Evolutionary conservation across 345 rosid genomes (phyloP), one percentile per base, ranked within the genome.

Genomic region (Melastoma malabathricum): DNA sequence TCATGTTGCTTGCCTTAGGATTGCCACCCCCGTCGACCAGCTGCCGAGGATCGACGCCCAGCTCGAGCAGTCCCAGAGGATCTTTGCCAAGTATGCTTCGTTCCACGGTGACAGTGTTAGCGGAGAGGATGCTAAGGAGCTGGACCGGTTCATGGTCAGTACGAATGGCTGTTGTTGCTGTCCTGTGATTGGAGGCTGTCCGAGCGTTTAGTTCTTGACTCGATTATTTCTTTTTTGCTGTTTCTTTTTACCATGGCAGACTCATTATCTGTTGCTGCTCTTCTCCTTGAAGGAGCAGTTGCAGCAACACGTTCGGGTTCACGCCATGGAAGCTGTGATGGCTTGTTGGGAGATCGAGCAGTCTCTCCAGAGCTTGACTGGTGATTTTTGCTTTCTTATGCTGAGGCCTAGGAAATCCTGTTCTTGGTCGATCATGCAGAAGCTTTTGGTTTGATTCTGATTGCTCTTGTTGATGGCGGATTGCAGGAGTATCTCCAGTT

Each of bases 311-410:
- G 99, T 92, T 8, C 83, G 99, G 48, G 97, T 92, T 55, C 99
- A 92, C 68, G 97, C 97, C 4, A 92, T 92, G 99, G 99, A 92
- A 73, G 99, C 99, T 13, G 99, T 88, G 25, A 88, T 92, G 97
- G 99, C 99, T 51, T 92, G 99, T 68, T 92, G 99, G 99, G 97
- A 88, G 69, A 79, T 93, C 47, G 97, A 93, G 74, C 97, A 93
- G 68, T 78, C 94, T 48, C 72, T 93, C 43, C 99, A 93, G 63
- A 83, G 99, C 79, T 76, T 92, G 71, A 88, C 97, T 56, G 97
- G 97, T 84, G 18, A 47, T 52, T 23, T 48, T 41, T 29, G 38
- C 3, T 18, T 34, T 43, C 44, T 51, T 12, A 16, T 34, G 23
- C 15, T 51, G 19, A 29, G 23, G 17, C 18, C 41, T 19, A 10